phyloP scores from a whole-genome alignment of 169 alveolate species.

The Ophryocystis elektroscirrha region DNA sequence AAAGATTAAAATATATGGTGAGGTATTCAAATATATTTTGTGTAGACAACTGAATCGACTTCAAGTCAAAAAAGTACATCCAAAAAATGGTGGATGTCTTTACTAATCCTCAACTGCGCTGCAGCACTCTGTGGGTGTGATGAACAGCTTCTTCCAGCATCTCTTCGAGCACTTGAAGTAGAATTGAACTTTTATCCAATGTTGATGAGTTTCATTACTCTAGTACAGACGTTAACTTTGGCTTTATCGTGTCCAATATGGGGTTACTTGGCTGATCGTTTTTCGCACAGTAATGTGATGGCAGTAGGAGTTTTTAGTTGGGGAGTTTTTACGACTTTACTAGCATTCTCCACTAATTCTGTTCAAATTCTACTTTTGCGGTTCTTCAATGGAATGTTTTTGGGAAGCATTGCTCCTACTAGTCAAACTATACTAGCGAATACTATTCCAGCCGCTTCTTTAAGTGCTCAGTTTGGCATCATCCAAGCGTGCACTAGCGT shows the following conservation, averaged over 20 bases:
- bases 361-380: slow-evolving; percentile 39
- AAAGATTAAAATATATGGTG: no score
- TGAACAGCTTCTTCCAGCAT: slow-evolving; percentile 57
- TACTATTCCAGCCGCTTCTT: slow-evolving; percentile 30
- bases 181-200: slow-evolving; percentile 50
- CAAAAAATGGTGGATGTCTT: neutral
- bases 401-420: slow-evolving; percentile 53
- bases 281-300: slow-evolving; percentile 46
- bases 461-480: slow-evolving; percentile 46
- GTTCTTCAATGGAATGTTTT: slow-evolving; percentile 44
- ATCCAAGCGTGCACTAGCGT: slow-evolving; percentile 47
- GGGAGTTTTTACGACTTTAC: slow-evolving; percentile 47
- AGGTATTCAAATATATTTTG: no score
- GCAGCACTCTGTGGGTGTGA: slow-evolving; percentile 63
- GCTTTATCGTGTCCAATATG: slow-evolving; percentile 54
- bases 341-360: slow-evolving; percentile 40
- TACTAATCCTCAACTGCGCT: slow-evolving; percentile 44
- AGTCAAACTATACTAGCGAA: slow-evolving; percentile 53
- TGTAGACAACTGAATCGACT: no score
- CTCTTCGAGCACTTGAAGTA: slow-evolving; percentile 57
- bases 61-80: no score
- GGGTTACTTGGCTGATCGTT: slow-evolving; percentile 58
- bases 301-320: slow-evolving; percentile 50
- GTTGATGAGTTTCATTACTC: slow-evolving; percentile 41
- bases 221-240: slow-evolving; percentile 49